A percentile compares a stretch with the other conserved stretches of the same genome.
These are phyloP conservation scores for Talaromyces sp. DNA, from an alignment of 2,329 filamentous ascomycete genomes.

Conservation along the genomic window DNA sequence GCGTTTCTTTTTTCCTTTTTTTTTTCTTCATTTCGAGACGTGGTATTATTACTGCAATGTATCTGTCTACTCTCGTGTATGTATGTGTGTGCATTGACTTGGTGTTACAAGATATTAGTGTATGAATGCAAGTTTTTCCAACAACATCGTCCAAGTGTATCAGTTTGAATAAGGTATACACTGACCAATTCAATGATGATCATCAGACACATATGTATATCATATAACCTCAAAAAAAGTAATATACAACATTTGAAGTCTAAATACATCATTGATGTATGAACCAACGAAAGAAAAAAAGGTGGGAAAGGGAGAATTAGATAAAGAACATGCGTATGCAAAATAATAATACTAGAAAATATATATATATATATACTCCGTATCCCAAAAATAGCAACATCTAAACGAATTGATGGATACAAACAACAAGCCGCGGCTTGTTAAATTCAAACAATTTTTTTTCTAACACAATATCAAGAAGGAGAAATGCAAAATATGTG, in stretches of 20 bases:
- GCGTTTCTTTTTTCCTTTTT: not conserved
- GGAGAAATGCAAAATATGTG: not conserved
- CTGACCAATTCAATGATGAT: not conserved
- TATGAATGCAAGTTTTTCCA: not conserved
- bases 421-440: not conserved
- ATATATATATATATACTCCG: not conserved
- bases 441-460: not conserved
- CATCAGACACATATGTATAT: too few relatives aligned
- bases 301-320: not conserved
- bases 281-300: not conserved
- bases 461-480: not conserved
- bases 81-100: not conserved
- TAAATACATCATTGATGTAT: not conserved
- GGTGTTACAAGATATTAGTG: not conserved
- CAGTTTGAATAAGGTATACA: not conserved
- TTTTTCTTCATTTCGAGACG: not conserved
- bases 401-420: not conserved
- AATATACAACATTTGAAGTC: not conserved
- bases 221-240: not conserved
- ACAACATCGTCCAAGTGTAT: not conserved
- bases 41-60: not conserved
- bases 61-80: not conserved
- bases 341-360: not conserved
- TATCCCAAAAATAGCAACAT: not conserved
- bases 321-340: not conserved